Percentiles rank a stretch among this genome's conserved stretches.
Evolutionary conservation across 2,329 filamentous ascomycete genomes (phyloP).

Genomic region (Lasiodiplodia sp.): DNA sequence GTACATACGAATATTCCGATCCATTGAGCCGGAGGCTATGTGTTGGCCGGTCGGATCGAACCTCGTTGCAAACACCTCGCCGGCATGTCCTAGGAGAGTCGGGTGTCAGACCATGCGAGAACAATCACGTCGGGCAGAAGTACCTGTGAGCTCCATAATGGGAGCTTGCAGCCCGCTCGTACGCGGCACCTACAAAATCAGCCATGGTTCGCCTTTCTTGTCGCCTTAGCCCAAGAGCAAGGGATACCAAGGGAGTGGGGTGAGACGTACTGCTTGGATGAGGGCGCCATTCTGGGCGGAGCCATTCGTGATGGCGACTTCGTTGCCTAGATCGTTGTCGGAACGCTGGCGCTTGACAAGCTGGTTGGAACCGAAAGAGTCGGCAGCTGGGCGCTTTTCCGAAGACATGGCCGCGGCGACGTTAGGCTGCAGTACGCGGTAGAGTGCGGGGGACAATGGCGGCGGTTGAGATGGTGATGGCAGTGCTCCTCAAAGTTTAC

Average conservation of each 20-base stretch:
- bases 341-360: constrained; percentile 90
- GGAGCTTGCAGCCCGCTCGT: constrained; percentile 87
- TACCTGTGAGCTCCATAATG: constrained; percentile 90
- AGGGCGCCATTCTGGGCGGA: constrained; percentile 67
- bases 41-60: constrained; percentile 89
- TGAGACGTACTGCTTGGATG: constrained; percentile 68
- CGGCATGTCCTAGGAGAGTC: constrained; percentile 63
- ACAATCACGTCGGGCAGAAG: constrained; percentile 37
- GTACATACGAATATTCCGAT: constrained; percentile 80
- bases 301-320: constrained; percentile 65
- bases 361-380: constrained; percentile 79
- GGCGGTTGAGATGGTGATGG: constrained; percentile 9
- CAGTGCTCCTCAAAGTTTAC: constrained; percentile 28
- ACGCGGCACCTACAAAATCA: constrained; percentile 69
- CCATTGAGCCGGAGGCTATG: constrained; percentile 95
- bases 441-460: constrained; percentile 15
- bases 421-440: not conserved
- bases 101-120: constrained; percentile 28
- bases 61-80: constrained; percentile 88
- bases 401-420: constrained; percentile 70
- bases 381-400: constrained; percentile 90
- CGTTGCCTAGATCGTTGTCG: constrained; percentile 61
- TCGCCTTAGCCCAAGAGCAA: constrained; percentile 36
- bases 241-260: constrained; percentile 9
- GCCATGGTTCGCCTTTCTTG: constrained; percentile 34